Percentiles rank a stretch among this genome's conserved stretches.
Conservation (phyloP, 148 eudicot genomes). For the Vaccinium corymbosum region DNA sequence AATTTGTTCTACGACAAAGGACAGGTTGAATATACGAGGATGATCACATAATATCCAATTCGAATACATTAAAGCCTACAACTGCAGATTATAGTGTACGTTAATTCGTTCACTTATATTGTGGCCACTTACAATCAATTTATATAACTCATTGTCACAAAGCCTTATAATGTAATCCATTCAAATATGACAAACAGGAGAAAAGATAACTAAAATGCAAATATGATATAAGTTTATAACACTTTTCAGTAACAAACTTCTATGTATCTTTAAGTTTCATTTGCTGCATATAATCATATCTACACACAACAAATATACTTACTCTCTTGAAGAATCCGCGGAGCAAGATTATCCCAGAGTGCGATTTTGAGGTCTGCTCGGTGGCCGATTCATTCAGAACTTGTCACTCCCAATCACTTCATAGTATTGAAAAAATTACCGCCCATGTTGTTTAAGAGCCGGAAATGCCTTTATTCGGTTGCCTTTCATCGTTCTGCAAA, state of each 20-base stretch:
- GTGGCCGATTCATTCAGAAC: neutral
- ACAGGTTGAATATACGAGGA: too few species aligned
- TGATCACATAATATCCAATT: too few species aligned
- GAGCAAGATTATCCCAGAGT: neutral
- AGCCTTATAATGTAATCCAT: neutral
- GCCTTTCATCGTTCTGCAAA: conserved; percentile 18
- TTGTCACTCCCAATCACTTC: neutral
- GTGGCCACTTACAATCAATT: neutral
- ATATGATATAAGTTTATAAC: neutral
- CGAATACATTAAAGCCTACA: neutral
- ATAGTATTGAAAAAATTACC: neutral
- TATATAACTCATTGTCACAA: neutral
- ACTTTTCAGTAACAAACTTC: neutral
- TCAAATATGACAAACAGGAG: neutral
- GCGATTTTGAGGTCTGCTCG: neutral
- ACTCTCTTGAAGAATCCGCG: neutral
- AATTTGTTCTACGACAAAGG: too few species aligned
- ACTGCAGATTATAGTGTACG: neutral
- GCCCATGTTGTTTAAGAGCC: neutral
- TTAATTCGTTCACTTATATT: neutral
- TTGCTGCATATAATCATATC: neutral
- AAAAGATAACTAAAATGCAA: neutral
- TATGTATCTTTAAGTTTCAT: neutral
- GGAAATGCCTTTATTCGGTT: neutral
- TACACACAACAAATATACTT: conserved; percentile 1